Evolutionary conservation across 2,329 filamentous ascomycete species (phyloP).

Genomic region (Beauveria brongniartii): DNA sequence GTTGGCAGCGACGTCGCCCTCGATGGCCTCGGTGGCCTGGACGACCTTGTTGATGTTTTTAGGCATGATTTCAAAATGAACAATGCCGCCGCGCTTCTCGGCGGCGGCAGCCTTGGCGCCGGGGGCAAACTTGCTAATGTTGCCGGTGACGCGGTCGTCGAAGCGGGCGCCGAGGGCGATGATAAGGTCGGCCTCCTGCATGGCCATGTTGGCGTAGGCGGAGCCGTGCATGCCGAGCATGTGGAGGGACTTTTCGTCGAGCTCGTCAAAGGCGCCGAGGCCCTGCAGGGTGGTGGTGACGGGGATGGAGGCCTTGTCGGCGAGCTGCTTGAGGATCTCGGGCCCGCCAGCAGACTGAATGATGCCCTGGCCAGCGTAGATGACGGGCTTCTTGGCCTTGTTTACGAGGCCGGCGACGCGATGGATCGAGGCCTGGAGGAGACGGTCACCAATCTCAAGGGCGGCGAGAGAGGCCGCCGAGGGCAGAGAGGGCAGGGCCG

Average conservation of each 20-base stretch:
- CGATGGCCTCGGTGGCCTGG: conserved; percentile 89
- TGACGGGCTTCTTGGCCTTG: conserved; percentile 83
- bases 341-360: conserved; percentile 73
- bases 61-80: conserved; percentile 97
- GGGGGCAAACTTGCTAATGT: conserved; percentile 79
- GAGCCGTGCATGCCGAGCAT: conserved; percentile 99
- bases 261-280: conserved; percentile 84
- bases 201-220: conserved; percentile 95
- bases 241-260: conserved; percentile 88
- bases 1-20: conserved; percentile 83
- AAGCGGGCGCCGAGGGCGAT: conserved; percentile 91
- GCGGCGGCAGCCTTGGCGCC: conserved; percentile 75
- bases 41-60: conserved; percentile 99
- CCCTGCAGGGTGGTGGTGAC: conserved; percentile 95
- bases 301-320: conserved; percentile 84
- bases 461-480: conserved; percentile 81
- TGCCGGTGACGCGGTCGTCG: conserved; percentile 87
- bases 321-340: conserved; percentile 71
- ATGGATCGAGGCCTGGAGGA: conserved; percentile 64
- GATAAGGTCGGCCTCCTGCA: conserved; percentile 94
- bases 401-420: conserved; percentile 80
- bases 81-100: conserved; percentile 83
- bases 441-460: conserved; percentile 60
- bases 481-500: conserved; percentile 68
- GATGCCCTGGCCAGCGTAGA: conserved; percentile 90